Base-by-base conservation (phyloP, 169 alveolate species). In the Amoebophrya sp. region DNA sequence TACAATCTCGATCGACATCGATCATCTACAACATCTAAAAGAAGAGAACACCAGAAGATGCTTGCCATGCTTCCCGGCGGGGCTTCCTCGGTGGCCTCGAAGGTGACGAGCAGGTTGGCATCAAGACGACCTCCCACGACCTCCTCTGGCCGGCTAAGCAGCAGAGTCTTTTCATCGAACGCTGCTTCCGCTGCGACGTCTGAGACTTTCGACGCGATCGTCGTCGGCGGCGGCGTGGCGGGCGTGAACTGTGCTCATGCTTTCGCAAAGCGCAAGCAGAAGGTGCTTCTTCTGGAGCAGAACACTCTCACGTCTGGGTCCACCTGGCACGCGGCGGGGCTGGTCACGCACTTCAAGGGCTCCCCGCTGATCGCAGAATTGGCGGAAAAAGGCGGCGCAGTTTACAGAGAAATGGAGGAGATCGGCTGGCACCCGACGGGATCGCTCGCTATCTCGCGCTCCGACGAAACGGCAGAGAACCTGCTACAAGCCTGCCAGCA, bases 301-400 rank as follows among this genome's bases (percentile, higher is more conserved):
- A 89, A 89, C 45, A 29, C 91, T 29, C 45, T 89, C 29, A 89
- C 91, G 0, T 41, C 78, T 10, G 91, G 91, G 1, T 43, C 91
- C 43, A 89, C 91, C 31, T 89, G 91, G 91, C 91, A 89, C 41
- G 91, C 91, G 4, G 91, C 91, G 2, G 91, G 91, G 13, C 88
- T 89, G 2, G 34, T n/a, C 48, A 89, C 91, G 67, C 88, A 58
- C 40, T 41, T 89, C 78, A 89, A 89, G 69, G 91, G 88, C 88
- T 31, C 39, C 88, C 88, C 88, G 20, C 23, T 29, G 23, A 34
- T 69, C 39, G 88, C 88, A 29, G 41, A 69, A 20, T n/a, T 69
- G 38, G 41, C 41, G n/a, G 39, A 69, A n/a, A 0, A 0, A 0
- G 88, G 88, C 41, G 41, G 88, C 20, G 23, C 2, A 29, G 41